Conservation (phyloP, 2,329 filamentous ascomycete genomes). For the Trichoderma atroviride region DNA sequence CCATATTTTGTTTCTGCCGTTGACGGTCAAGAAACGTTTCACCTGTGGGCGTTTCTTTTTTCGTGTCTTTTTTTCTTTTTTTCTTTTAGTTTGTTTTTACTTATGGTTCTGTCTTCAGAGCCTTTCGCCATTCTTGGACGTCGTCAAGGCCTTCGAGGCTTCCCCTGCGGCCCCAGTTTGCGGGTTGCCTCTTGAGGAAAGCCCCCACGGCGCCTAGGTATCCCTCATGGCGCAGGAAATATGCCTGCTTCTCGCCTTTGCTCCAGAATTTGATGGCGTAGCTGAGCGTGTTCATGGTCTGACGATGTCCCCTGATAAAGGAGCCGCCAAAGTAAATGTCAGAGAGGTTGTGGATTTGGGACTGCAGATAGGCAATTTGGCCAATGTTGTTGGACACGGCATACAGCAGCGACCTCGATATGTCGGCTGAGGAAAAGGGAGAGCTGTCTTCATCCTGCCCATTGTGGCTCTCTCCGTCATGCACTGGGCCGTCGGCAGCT, state of each 20-base stretch:
- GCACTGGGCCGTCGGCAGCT: conserved; percentile 63
- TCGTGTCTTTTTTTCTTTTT: not conserved
- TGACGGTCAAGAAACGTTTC: not conserved
- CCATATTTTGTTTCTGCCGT: not conserved
- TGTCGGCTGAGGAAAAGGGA: conserved; percentile 76
- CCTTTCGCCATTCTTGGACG: conserved; percentile 37
- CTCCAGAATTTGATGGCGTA: conserved; percentile 99
- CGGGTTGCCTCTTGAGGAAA: conserved; percentile 87
- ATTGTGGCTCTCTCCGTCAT: conserved; percentile 40
- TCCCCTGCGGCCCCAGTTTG: conserved; percentile 84
- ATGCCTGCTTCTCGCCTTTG: conserved; percentile 89
- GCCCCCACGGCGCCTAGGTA: conserved; percentile 93
- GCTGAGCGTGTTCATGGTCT: conserved; percentile 96
- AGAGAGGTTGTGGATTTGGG: conserved; percentile 86
- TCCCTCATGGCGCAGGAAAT: conserved; percentile 93
- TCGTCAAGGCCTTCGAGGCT: conserved; percentile 64
- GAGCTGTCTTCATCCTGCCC: conserved; percentile 45
- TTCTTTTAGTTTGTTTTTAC: not conserved
- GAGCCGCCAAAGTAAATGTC: conserved; percentile 97
- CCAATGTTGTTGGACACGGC: conserved; percentile 98
- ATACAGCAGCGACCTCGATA: conserved; percentile 88
- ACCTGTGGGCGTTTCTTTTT: not conserved
- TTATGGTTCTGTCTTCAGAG: conserved; percentile 23
- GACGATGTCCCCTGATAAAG: conserved; percentile 92
- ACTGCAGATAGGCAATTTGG: conserved; percentile 96